Base-by-base conservation (phyloP, 2,329 filamentous ascomycete species). In the Fusarium bactridioides region DNA sequence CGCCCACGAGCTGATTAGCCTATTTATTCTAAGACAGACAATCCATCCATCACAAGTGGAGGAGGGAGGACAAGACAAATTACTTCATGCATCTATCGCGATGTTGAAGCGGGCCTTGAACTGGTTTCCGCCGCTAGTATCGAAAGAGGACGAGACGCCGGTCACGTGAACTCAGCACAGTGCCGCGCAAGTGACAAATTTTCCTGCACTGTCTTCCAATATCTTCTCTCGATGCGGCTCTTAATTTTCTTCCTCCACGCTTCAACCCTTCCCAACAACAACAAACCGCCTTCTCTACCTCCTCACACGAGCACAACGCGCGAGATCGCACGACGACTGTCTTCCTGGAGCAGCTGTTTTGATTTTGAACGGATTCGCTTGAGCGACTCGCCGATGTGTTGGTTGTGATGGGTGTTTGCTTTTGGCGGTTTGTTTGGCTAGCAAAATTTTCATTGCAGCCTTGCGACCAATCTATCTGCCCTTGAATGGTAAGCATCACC, bases 181-280 rank as follows among this genome's bases (percentile, higher is more conserved):
- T 81, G 79, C 61, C 15, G 21, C n/a, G n/a, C 50, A 29, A 35
- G 16, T 10, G 50, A 55, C 76, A 79, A 78, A 70, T 60, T 78
- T 79, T 79, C 47, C 64, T 74, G 31, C 79, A 81, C 79, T 80
- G 79, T 80, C 41, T 63, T 43, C 7, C 75, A 78, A 80, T 81
- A 81, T 80, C 78, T 78, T 76, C 69, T 58, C 66, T 69, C 65
- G 64, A 69, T 67, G 67, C 58, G 70, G 74, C 69, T 72, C 69
- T 59, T 62, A 67, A 65, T 43, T 23, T 65, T 69, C 53, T 67
- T 69, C 61, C 55, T 60, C 41, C 48, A 68, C 66, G 57, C 70
- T 41, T 40, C 68, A 73, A 69, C 33, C 64, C 55, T 70, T 71
- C 66, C 50, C 55, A 56, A 67, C 58, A 69, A 64, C 62, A 66